A percentile compares a stretch with the other conserved stretches of the same genome.
Conservation (phyloP, 1,284 basidiomycete species). For the Cutaneotrichosporon daszewskae region DNA sequence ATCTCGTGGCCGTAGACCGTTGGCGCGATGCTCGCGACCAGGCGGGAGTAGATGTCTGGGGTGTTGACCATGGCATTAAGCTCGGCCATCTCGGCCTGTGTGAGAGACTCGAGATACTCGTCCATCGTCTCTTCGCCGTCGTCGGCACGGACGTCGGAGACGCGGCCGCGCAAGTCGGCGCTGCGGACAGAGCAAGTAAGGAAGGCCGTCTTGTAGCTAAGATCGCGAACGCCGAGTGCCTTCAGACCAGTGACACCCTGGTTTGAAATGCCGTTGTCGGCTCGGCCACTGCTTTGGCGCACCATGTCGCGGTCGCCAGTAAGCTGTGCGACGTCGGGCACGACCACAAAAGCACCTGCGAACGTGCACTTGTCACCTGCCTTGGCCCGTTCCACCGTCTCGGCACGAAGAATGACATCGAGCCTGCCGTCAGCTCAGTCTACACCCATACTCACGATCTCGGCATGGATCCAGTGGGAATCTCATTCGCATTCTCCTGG, state of each 20-base stretch:
- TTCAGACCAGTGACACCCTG: slow-evolving; percentile 92
- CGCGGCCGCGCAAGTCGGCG: slow-evolving; percentile 73
- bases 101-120: slow-evolving; percentile 79
- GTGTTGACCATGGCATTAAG: slow-evolving; percentile 87
- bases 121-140: slow-evolving; percentile 66
- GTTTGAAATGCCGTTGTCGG: slow-evolving; percentile 67
- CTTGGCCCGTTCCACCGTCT: slow-evolving; percentile 95
- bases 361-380: slow-evolving; percentile 99
- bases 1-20: slow-evolving; percentile 98
- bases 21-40: slow-evolving; percentile 93
- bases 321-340: slow-evolving; percentile 95
- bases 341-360: slow-evolving; percentile 95
- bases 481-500: slow-evolving; percentile 98
- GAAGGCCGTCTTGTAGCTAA: slow-evolving; percentile 98
- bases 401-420: slow-evolving; percentile 90
- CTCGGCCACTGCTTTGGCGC: slow-evolving; percentile 67
- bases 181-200: slow-evolving; percentile 96
- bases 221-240: slow-evolving; percentile 85
- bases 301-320: slow-evolving; percentile 73
- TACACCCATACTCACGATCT: slow-evolving; percentile 51
- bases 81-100: slow-evolving; percentile 90
- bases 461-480: slow-evolving; percentile 98
- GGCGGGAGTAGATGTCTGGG: slow-evolving; percentile 86
- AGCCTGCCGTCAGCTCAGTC: slow-evolving; percentile 53
- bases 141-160: slow-evolving; percentile 74